These are phyloP conservation scores for Venturia carpophila DNA, from an alignment of 2,329 filamentous ascomycete species.

Conservation along the genomic window DNA sequence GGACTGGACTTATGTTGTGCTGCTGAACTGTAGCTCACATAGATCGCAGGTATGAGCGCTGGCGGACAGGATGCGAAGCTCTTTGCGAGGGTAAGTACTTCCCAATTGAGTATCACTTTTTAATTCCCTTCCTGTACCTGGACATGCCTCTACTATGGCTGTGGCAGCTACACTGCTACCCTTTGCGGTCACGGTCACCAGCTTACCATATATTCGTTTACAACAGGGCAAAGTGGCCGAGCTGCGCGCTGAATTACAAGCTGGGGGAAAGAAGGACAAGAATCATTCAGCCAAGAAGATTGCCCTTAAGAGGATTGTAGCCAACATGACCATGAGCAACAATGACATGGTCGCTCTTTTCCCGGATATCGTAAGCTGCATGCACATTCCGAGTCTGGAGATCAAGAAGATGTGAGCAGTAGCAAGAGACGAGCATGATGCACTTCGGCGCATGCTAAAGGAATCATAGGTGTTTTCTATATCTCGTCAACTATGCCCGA, in stretches of 20 bases:
- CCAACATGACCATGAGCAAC: constrained; percentile 99
- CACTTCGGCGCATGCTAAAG: background rate
- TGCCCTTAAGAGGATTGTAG: constrained; percentile 97
- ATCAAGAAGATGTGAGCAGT: constrained; percentile 94
- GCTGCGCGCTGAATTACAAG: constrained; percentile 87
- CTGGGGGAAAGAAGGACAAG: constrained; percentile 96
- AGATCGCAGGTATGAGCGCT: constrained; percentile 48
- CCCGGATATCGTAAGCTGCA: constrained; percentile 88
- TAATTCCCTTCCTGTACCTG: background rate
- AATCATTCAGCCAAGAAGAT: constrained; percentile 94
- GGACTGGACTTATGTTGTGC: constrained; percentile 9
- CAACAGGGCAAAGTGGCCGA: constrained; percentile 97
- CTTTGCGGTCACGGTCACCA: constrained; percentile 45
- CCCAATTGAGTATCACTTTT: background rate
- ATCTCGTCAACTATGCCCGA: constrained; percentile 91
- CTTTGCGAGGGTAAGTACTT: constrained; percentile 82
- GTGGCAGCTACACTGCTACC: constrained; percentile 15
- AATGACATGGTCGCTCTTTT: constrained; percentile 99
- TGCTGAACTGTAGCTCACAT: constrained; percentile 4
- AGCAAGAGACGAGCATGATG: background rate
- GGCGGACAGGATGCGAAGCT: constrained; percentile 88
- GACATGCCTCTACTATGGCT: constrained; percentile 14
- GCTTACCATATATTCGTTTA: constrained; percentile 28
- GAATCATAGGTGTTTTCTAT: constrained; percentile 81
- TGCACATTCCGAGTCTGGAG: constrained; percentile 88